Evolutionary conservation across 75 land plant species (phyloP).

Genomic region (Cryptomeria japonica): DNA sequence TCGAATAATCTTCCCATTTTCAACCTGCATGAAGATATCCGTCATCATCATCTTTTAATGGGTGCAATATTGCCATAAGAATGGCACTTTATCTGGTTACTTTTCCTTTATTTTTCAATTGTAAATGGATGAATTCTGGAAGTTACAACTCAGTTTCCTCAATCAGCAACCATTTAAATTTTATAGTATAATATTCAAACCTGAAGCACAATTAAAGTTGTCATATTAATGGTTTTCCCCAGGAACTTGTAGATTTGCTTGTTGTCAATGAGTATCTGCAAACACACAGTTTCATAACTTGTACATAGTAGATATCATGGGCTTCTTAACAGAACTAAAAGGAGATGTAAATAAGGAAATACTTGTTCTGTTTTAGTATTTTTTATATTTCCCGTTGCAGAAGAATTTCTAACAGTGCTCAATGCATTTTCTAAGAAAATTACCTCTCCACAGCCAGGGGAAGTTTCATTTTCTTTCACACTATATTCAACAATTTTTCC

Average conservation of each 20-base stretch:
- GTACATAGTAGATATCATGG: conserved; percentile 2
- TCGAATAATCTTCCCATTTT: conserved; percentile 68
- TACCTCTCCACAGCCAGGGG: conserved; percentile 76
- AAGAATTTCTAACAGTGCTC: neutral
- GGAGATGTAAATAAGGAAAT: neutral
- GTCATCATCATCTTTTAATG: neutral
- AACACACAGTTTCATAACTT: neutral
- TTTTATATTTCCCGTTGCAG: neutral
- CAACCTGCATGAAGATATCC: conserved; percentile 22
- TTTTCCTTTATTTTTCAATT: neutral
- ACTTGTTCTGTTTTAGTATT: neutral
- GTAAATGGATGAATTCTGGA: neutral
- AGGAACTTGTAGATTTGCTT: conserved; percentile 76
- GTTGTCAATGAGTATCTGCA: conserved; percentile 81
- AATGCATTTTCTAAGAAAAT: neutral
- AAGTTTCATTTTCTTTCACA: conserved; percentile 51
- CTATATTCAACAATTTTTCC: conserved; percentile 71
- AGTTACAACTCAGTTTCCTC: neutral
- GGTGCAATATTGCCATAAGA: neutral
- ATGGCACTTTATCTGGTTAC: neutral
- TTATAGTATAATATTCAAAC: conserved; percentile 10
- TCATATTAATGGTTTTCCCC: conserved; percentile 72
- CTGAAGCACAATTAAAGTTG: conserved; percentile 69
- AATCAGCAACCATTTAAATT: neutral
- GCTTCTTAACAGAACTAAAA: neutral